Percentiles rank a stretch among this genome's conserved stretches.
phyloP scores from a whole-genome alignment of 805 yeast species.

The Yamadazyma paraphyllophila region DNA sequence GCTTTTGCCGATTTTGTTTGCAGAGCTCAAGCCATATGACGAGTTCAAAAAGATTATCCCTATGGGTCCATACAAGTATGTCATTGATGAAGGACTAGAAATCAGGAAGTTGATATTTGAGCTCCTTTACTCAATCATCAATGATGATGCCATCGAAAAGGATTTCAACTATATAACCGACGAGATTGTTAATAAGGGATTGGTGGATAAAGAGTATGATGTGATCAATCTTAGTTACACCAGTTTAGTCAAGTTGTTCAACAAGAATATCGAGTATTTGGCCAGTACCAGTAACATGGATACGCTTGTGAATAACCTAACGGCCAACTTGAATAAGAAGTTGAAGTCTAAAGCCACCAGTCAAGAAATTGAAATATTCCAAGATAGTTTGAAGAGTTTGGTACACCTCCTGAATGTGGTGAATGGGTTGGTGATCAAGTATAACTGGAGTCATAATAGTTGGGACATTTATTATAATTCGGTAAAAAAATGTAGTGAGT shows the following conservation, averaged over 20 bases:
- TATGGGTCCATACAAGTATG: slow-evolving; percentile 86
- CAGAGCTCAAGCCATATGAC: slow-evolving; percentile 53
- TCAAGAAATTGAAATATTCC: slow-evolving; percentile 59
- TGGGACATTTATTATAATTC: slow-evolving; percentile 14
- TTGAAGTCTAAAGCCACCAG: slow-evolving; percentile 62
- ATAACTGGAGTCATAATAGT: slow-evolving; percentile 11
- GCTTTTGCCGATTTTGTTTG: slow-evolving; percentile 48
- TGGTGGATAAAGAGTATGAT: slow-evolving; percentile 62
- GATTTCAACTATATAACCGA: slow-evolving; percentile 35
- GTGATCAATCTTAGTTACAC: slow-evolving; percentile 52
- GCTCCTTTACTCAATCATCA: slow-evolving; percentile 53
- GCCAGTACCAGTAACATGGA: slow-evolving; percentile 17
- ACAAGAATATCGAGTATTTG: slow-evolving; percentile 28
- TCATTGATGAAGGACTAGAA: slow-evolving; percentile 74
- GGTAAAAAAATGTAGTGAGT: slow-evolving; percentile 5
- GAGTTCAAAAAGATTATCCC: slow-evolving; percentile 63
- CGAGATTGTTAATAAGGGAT: slow-evolving; percentile 46
- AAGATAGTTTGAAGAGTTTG: slow-evolving; percentile 35
- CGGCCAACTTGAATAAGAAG: slow-evolving; percentile 41
- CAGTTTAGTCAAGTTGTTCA: slow-evolving; percentile 35
- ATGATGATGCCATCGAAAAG: slow-evolving; percentile 24
- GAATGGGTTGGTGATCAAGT: slow-evolving; percentile 10
- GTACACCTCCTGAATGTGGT: slow-evolving; percentile 8
- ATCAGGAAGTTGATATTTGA: slow-evolving; percentile 73
- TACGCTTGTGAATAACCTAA: slow-evolving; percentile 36